A percentile compares a stretch with the other conserved stretches of the same genome.
Evolutionary conservation across 805 yeast species (phyloP).

Genomic region (Lipomyces kockii): DNA sequence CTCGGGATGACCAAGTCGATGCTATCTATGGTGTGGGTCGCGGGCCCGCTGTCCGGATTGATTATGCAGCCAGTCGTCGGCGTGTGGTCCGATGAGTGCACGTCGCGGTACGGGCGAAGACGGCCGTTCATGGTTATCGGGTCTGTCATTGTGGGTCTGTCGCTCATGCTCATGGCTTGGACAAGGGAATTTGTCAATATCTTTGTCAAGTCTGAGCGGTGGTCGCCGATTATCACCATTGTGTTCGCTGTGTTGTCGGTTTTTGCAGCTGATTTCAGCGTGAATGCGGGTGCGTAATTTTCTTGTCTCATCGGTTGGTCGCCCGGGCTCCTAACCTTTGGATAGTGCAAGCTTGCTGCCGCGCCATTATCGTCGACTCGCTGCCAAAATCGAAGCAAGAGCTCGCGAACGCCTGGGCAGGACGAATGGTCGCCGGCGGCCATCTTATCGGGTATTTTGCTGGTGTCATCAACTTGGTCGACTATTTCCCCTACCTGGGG

Average conservation of each 20-base stretch:
- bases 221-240: slow-evolving; percentile 38
- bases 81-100: slow-evolving; percentile 58
- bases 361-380: slow-evolving; percentile 68
- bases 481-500: slow-evolving; percentile 50
- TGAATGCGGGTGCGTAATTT: slow-evolving; percentile 42
- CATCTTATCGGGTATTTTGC: slow-evolving; percentile 62
- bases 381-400: slow-evolving; percentile 62
- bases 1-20: slow-evolving; percentile 62
- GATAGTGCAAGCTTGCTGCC: slow-evolving; percentile 62
- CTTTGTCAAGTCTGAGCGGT: slow-evolving; percentile 46
- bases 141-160: slow-evolving; percentile 53
- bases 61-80: slow-evolving; percentile 70
- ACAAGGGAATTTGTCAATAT: slow-evolving; percentile 51
- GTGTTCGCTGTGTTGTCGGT: slow-evolving; percentile 60
- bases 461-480: slow-evolving; percentile 54
- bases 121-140: slow-evolving; percentile 63
- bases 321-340: background rate
- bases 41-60: slow-evolving; percentile 69
- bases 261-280: slow-evolving; percentile 60
- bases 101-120: slow-evolving; percentile 56
- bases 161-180: slow-evolving; percentile 54
- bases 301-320: background rate
- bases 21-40: slow-evolving; percentile 66
- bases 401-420: slow-evolving; percentile 69
- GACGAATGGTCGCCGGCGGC: slow-evolving; percentile 64